Percentiles rank a stretch among this genome's conserved stretches.
These are phyloP conservation scores for Capsicum pubescens DNA, from an alignment of 257 asterid genomes.

Conservation along the genomic window DNA sequence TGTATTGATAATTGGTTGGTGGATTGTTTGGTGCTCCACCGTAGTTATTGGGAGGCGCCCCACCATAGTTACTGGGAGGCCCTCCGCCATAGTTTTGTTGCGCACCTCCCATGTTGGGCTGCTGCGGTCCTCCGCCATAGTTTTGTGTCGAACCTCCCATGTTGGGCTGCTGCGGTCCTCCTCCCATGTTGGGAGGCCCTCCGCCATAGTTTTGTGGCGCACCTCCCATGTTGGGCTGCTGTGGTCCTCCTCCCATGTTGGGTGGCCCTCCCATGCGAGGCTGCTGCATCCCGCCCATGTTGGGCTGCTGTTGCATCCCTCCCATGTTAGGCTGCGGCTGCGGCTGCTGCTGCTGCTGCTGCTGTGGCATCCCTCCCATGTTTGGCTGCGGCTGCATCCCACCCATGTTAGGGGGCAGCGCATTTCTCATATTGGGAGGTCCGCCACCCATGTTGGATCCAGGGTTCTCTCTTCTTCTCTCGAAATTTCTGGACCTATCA, in stretches of 20 bases:
- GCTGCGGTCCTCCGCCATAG: conserved; percentile 7
- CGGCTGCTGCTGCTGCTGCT: too few species aligned
- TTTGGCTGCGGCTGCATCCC: conserved; percentile 6
- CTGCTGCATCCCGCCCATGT: conserved; percentile 32
- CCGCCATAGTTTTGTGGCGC: conserved; percentile 14
- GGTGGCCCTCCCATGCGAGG: too few species aligned
- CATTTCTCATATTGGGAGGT: conserved; percentile 39
- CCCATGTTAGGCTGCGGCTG: conserved; percentile 24
- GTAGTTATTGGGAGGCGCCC: conserved; percentile 36
- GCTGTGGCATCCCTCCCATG: too few species aligned
- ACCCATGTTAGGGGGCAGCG: conserved; percentile 37
- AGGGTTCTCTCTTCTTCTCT: conserved; percentile 50
- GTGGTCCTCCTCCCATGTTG: conserved; percentile 23
- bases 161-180: conserved; percentile 30
- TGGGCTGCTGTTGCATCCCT: neutral
- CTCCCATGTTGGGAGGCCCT: conserved; percentile 37
- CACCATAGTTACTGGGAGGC: conserved; percentile 45
- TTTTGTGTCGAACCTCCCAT: conserved; percentile 27
- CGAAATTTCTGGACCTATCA: conserved; percentile 68
- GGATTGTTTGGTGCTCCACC: conserved; percentile 40
- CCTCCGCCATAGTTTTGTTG: conserved; percentile 23
- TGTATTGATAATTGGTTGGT: conserved; percentile 34
- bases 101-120: conserved; percentile 40
- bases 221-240: conserved; percentile 36
- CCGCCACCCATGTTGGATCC: conserved; percentile 41